Evolutionary conservation across 352 stramenopile genomes (phyloP).

Genomic region (Globisporangium nodosum): DNA sequence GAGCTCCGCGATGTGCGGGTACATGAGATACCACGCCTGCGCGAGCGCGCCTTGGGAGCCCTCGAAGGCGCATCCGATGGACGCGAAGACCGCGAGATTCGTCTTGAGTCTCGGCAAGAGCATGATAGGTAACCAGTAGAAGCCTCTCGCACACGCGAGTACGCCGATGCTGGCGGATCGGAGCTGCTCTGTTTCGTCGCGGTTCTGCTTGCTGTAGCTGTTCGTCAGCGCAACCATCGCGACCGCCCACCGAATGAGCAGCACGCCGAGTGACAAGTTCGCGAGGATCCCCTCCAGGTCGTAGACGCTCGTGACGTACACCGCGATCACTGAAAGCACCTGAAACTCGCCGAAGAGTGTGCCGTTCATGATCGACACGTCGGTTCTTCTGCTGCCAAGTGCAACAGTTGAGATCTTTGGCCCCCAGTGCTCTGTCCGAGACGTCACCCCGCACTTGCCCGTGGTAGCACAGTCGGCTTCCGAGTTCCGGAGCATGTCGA

Average conservation of each 20-base stretch:
- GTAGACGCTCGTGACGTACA: slow-evolving; percentile 26
- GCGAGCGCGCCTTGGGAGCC: slow-evolving; percentile 34
- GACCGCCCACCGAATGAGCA: slow-evolving; percentile 31
- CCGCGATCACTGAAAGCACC: slow-evolving; percentile 8
- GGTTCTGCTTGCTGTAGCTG: neutral
- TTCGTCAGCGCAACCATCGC: slow-evolving; percentile 8
- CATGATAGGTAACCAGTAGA: slow-evolving; percentile 13
- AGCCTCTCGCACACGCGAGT: slow-evolving; percentile 10
- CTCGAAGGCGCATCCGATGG: slow-evolving; percentile 23
- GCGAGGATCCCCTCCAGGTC: slow-evolving; percentile 29
- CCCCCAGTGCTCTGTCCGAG: slow-evolving; percentile 12
- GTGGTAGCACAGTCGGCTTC: slow-evolving; percentile 5
- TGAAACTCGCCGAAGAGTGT: slow-evolving; percentile 12
- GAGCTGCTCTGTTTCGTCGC: neutral
- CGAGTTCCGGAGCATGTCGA: neutral
- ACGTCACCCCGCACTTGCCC: neutral
- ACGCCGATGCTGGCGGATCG: slow-evolving; percentile 13
- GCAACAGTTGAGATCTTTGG: neutral
- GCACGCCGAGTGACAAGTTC: slow-evolving; percentile 20
- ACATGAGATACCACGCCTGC: slow-evolving; percentile 46
- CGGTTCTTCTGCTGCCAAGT: neutral
- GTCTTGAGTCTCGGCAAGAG: slow-evolving; percentile 19
- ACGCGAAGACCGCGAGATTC: slow-evolving; percentile 17
- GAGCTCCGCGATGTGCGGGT: slow-evolving; percentile 31
- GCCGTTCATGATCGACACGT: slow-evolving; percentile 19